Conservation (phyloP, 1,139 yeast species). For the Oligophagozyma castellii region DNA sequence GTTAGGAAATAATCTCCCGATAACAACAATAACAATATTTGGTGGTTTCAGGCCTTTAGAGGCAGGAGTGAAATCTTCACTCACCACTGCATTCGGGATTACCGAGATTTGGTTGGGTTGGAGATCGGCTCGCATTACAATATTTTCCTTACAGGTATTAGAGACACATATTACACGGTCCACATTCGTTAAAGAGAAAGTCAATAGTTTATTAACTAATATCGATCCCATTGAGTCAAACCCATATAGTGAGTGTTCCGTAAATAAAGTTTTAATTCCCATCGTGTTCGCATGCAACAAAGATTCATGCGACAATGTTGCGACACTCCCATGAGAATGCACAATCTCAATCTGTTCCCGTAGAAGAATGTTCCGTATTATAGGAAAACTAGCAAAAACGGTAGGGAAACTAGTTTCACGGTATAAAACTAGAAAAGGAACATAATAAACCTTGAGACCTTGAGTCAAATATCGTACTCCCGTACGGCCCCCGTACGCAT, state of each 20-base stretch:
- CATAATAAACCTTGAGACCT: conserved; percentile 86
- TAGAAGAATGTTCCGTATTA: conserved; percentile 69
- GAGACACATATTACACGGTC: conserved; percentile 94
- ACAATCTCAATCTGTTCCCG: conserved; percentile 79
- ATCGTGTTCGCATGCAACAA: conserved; percentile 81
- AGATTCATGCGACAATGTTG: conserved; percentile 80
- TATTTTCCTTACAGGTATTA: conserved; percentile 92
- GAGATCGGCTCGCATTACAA: conserved; percentile 73
- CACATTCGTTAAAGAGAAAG: conserved; percentile 72
- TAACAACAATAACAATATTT: conserved; percentile 71
- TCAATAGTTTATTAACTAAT: conserved; percentile 72
- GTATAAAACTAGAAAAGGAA: conserved; percentile 67
- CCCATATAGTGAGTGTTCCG: conserved; percentile 94
- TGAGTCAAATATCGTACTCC: conserved; percentile 77
- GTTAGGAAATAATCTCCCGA: conserved; percentile 85
- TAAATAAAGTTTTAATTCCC: conserved; percentile 85
- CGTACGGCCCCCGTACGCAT: conserved; percentile 66
- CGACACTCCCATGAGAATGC: conserved; percentile 90
- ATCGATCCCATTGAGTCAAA: conserved; percentile 79
- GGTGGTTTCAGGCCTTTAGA: conserved; percentile 4
- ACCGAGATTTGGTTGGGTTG: conserved; percentile 74
- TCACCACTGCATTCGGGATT: conserved; percentile 90
- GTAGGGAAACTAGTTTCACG: conserved; percentile 83
- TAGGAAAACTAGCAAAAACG: conserved; percentile 77
- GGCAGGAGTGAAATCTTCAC: conserved; percentile 62